These are phyloP conservation scores for Jatropha curcas DNA, from an alignment of 345 rosid genomes.

Conservation along the genomic window DNA sequence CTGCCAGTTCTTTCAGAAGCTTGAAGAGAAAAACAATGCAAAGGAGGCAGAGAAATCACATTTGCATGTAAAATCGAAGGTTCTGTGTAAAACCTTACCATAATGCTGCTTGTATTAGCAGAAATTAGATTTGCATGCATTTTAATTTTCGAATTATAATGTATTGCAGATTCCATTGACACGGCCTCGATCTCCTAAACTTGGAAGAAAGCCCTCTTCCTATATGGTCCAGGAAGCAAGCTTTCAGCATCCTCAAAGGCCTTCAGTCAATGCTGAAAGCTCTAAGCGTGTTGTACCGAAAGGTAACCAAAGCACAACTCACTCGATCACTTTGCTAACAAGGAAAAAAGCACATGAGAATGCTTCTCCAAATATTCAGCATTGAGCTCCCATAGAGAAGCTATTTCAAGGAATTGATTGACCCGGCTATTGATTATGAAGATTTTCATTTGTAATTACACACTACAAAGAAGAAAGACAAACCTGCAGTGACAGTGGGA, in stretches of 20 bases:
- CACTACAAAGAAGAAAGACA: constrained; percentile 6
- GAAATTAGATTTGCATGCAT: not conserved
- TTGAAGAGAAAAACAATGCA: constrained; percentile 55
- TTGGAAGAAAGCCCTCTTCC: constrained; percentile 43
- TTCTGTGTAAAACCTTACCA: constrained; percentile 10
- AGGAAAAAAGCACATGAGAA: constrained; percentile 57
- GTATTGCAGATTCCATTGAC: constrained; percentile 44
- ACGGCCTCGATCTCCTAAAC: constrained; percentile 49
- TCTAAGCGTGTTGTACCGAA: constrained; percentile 38
- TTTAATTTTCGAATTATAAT: constrained; percentile 4
- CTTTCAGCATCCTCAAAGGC: constrained; percentile 38
- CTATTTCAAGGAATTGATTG: not conserved
- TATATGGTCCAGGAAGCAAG: constrained; percentile 32
- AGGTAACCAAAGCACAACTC: constrained; percentile 30
- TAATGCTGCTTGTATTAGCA: not conserved
- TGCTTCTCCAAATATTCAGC: constrained; percentile 66
- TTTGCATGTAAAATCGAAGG: constrained; percentile 43
- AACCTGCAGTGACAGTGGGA: not conserved
- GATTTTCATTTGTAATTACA: constrained; percentile 20
- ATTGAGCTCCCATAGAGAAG: constrained; percentile 18
- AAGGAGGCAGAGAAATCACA: constrained; percentile 41
- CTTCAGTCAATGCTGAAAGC: constrained; percentile 32
- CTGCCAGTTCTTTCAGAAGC: constrained; percentile 59
- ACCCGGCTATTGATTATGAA: constrained; percentile 3
- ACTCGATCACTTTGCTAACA: constrained; percentile 35